phyloP scores from a whole-genome alignment of 306 rosid genomes.

The Canavalia ensiformis region DNA sequence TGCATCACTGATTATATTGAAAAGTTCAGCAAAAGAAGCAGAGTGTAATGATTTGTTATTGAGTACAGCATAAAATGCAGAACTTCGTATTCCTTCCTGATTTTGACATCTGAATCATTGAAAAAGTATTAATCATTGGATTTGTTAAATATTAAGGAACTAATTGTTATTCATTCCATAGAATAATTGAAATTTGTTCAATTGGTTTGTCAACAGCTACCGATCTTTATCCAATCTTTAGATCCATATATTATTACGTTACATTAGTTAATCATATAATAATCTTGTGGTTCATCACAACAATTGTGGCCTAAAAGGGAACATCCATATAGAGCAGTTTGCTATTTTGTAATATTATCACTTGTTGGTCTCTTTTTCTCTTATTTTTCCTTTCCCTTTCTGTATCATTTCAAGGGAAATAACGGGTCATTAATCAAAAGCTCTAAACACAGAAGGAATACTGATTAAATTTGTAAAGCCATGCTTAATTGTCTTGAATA shows the following conservation, averaged over 20 bases:
- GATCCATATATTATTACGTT: constrained; percentile 8
- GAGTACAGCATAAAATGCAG: constrained; percentile 24
- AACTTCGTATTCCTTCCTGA: constrained; percentile 41
- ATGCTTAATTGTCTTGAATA: background rate
- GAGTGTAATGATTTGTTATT: constrained; percentile 34
- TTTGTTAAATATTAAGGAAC: constrained; percentile 39
- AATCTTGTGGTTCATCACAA: constrained; percentile 6
- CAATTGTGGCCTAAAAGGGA: constrained; percentile 23
- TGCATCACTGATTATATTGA: constrained; percentile 8
- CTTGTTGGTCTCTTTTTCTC: background rate
- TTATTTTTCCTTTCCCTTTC: background rate
- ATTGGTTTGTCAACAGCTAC: constrained; percentile 27
- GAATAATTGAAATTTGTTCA: constrained; percentile 21
- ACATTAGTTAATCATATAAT: constrained; percentile 26
- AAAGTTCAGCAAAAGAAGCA: constrained; percentile 19
- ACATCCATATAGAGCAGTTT: background rate
- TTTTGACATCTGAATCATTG: constrained; percentile 47
- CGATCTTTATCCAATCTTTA: constrained; percentile 12
- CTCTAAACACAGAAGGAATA: background rate
- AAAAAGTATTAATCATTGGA: constrained; percentile 31
- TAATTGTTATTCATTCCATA: constrained; percentile 24
- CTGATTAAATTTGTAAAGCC: background rate
- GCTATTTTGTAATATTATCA: background rate
- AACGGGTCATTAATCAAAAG: background rate
- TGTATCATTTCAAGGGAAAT: background rate